These are phyloP conservation scores for Adiantum capillusveneris DNA, from an alignment of 75 land plant genomes.

Conservation along the genomic window DNA sequence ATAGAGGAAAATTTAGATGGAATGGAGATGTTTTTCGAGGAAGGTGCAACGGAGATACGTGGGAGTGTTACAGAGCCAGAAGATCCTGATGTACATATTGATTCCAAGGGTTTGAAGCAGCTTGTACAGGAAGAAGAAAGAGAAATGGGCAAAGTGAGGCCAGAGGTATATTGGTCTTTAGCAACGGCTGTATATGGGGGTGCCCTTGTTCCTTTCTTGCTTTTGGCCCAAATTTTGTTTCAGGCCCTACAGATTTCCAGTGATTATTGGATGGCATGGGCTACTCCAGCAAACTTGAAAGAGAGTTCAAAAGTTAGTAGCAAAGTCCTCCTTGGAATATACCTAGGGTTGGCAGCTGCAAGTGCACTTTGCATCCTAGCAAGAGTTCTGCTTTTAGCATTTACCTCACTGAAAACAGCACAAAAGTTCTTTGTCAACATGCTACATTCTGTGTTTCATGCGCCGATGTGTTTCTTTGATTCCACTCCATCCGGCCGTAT, in stretches of 20 bases:
- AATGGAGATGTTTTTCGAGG: neutral
- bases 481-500: slow-evolving; percentile 73
- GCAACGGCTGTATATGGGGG: slow-evolving; percentile 59
- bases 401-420: slow-evolving; percentile 49
- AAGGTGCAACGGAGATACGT: slow-evolving; percentile 9
- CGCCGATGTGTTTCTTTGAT: slow-evolving; percentile 86
- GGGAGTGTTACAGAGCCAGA: slow-evolving; percentile 7
- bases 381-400: slow-evolving; percentile 46
- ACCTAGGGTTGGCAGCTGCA: slow-evolving; percentile 37
- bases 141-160: slow-evolving; percentile 54
- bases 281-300: slow-evolving; percentile 22
- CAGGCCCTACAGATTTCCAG: slow-evolving; percentile 66
- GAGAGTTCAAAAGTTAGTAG: slow-evolving; percentile 21
- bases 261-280: slow-evolving; percentile 89
- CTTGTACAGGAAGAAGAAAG: slow-evolving; percentile 50
- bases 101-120: slow-evolving; percentile 5
- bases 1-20: slow-evolving; percentile 5
- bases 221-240: slow-evolving; percentile 53
- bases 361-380: slow-evolving; percentile 51
- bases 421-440: slow-evolving; percentile 46
- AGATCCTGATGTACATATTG: neutral
- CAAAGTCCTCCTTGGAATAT: slow-evolving; percentile 37
- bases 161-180: slow-evolving; percentile 52
- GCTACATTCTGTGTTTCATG: slow-evolving; percentile 52
- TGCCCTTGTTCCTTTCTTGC: slow-evolving; percentile 67